Conservation (phyloP, 139 green algal genomes). For the Axilococcus clingmanii region DNA sequence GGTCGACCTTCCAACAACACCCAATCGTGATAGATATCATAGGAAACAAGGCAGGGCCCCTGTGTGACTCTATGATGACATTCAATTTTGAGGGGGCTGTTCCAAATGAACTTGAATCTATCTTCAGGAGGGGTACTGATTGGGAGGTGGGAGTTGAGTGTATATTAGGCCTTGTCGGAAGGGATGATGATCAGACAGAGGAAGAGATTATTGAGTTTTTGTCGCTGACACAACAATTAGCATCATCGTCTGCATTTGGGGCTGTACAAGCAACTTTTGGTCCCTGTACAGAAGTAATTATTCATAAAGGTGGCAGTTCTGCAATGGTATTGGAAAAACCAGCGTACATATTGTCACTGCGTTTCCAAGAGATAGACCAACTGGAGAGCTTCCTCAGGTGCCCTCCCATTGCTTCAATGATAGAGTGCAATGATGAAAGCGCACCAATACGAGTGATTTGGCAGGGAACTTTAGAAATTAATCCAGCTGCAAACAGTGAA, state of each 20-base stretch:
- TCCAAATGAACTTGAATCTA: slow-evolving; percentile 23
- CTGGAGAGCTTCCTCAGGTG: slow-evolving; percentile 16
- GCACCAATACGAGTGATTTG: slow-evolving; percentile 6
- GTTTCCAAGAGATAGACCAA: slow-evolving; percentile 11
- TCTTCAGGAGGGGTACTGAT: slow-evolving; percentile 17
- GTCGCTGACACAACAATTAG: slow-evolving; percentile 13
- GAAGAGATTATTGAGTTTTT: slow-evolving; percentile 16
- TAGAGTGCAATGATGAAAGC: slow-evolving; percentile 13
- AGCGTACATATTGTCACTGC: slow-evolving; percentile 8
- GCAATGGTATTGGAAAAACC: slow-evolving; percentile 2
- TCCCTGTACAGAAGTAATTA: neutral
- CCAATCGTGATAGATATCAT: slow-evolving; percentile 10
- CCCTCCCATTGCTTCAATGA: slow-evolving; percentile 9
- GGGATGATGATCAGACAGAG: neutral
- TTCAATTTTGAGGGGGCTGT: slow-evolving; percentile 9
- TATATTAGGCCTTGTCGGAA: slow-evolving; percentile 5
- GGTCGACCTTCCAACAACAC: slow-evolving; percentile 4
- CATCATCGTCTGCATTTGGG: slow-evolving; percentile 14
- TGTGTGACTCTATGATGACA: slow-evolving; percentile 4
- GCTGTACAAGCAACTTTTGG: slow-evolving; percentile 20
- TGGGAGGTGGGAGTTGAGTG: slow-evolving; percentile 21
- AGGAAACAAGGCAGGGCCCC: slow-evolving; percentile 1
- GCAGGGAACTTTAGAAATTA: slow-evolving; percentile 2
- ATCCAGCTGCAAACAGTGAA: slow-evolving; percentile 9
- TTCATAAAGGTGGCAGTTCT: neutral